A percentile compares a stretch with the other conserved stretches of the same genome.
Conservation (phyloP, 2,329 filamentous ascomycete species). For the Cercospora sojina region DNA sequence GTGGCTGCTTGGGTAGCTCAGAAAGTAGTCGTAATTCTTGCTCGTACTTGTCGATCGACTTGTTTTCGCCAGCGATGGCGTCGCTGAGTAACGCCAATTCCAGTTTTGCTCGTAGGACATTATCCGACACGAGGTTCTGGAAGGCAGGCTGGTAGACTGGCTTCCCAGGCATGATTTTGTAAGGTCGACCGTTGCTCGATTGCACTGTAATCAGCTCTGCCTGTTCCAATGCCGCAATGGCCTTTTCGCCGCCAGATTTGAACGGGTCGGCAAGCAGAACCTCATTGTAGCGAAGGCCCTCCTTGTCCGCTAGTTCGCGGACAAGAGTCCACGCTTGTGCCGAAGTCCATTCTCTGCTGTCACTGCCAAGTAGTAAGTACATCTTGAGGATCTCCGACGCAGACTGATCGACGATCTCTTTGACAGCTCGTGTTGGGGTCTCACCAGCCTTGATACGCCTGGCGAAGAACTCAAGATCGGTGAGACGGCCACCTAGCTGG, state of each 20-base stretch:
- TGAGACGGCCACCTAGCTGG: constrained; percentile 84
- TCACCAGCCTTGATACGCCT: constrained; percentile 85
- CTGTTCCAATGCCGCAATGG: constrained; percentile 76
- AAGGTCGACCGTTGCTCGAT: constrained; percentile 72
- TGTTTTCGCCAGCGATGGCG: constrained; percentile 68
- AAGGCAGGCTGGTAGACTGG: constrained; percentile 88
- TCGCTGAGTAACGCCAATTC: constrained; percentile 66
- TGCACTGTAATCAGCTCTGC: constrained; percentile 81
- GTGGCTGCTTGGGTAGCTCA: constrained; percentile 66
- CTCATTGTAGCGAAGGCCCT: constrained; percentile 78
- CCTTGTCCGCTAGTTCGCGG: constrained; percentile 68
- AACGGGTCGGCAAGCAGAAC: constrained; percentile 76
- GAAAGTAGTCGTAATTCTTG: constrained; percentile 72
- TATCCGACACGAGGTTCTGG: constrained; percentile 66
- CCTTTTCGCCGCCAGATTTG: constrained; percentile 67
- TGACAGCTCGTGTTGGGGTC: constrained; percentile 73
- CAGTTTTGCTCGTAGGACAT: constrained; percentile 70
- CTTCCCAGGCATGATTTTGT: constrained; percentile 73
- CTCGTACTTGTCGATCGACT: constrained; percentile 75
- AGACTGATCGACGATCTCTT: constrained; percentile 84
- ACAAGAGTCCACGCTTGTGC: constrained; percentile 91
- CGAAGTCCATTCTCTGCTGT: constrained; percentile 67
- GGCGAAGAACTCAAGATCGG: constrained; percentile 91
- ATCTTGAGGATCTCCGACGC: constrained; percentile 91
- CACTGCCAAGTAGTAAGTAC: constrained; percentile 68